phyloP scores from a whole-genome alignment of 306 rosid species.

The Phaseolus lunatus region DNA sequence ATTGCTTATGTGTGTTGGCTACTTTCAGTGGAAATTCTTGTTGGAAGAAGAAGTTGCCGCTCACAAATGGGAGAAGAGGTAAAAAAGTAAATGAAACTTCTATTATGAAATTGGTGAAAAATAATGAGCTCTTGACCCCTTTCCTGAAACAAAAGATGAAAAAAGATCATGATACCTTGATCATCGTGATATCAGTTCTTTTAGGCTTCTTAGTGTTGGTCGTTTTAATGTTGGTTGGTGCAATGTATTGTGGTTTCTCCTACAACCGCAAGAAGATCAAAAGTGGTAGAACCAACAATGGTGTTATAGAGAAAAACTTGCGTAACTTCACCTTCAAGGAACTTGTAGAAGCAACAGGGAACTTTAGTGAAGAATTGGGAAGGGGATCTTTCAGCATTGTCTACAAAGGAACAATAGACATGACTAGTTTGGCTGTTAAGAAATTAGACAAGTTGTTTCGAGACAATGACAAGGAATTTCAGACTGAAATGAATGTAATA shows the following conservation, averaged over 20 bases:
- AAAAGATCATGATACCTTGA: constrained; percentile 22
- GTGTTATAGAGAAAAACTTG: constrained; percentile 1
- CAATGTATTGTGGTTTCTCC: constrained; percentile 20
- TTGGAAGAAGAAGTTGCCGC: constrained; percentile 50
- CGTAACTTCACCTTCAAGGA: constrained; percentile 37
- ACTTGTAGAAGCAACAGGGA: constrained; percentile 46
- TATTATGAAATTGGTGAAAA: constrained; percentile 47
- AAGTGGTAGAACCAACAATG: not conserved
- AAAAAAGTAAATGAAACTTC: not conserved
- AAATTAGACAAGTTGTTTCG: constrained; percentile 24
- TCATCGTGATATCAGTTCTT: constrained; percentile 40
- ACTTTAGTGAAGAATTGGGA: constrained; percentile 47
- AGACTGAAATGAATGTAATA: constrained; percentile 38
- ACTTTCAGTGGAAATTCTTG: constrained; percentile 8
- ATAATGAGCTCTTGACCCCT: not conserved
- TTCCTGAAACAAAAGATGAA: not conserved
- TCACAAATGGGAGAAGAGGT: constrained; percentile 39
- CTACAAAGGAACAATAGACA: constrained; percentile 44
- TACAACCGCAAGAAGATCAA: constrained; percentile 3
- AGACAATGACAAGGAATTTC: constrained; percentile 43
- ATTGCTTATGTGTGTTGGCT: constrained; percentile 45
- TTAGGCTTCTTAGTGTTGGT: constrained; percentile 46
- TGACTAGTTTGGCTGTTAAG: constrained; percentile 44
- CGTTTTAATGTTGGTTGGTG: constrained; percentile 24
- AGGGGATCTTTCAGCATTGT: constrained; percentile 46